These are phyloP conservation scores for Lophiostoma macrostomum DNA, from an alignment of 495 filamentous ascomycete genomes.

Conservation along the genomic window DNA sequence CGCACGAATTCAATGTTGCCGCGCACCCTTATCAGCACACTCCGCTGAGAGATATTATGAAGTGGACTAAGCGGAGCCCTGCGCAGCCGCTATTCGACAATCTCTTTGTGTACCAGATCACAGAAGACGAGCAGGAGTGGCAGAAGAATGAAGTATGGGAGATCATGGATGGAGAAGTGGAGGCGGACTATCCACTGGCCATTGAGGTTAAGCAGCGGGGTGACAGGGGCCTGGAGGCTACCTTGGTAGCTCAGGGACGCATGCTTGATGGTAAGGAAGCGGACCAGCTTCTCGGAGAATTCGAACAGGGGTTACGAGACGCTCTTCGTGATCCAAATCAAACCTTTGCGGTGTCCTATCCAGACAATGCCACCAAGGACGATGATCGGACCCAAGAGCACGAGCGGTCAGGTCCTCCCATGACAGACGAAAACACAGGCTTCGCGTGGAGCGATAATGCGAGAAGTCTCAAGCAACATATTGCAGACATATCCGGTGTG, in stretches of 20 bases:
- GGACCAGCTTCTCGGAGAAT: conserved; percentile 41
- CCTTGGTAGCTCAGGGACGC: conserved; percentile 52
- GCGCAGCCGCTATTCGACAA: conserved; percentile 70
- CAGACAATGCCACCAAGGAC: too few species aligned
- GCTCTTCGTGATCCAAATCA: conserved; percentile 26
- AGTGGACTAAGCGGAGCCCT: conserved; percentile 57
- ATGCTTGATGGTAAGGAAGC: conserved; percentile 39
- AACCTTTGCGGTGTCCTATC: too few species aligned
- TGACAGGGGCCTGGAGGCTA: conserved; percentile 48
- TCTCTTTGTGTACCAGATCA: conserved; percentile 79
- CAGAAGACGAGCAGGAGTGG: conserved; percentile 24
- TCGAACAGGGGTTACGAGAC: conserved; percentile 39
- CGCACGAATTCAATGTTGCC: conserved; percentile 60
- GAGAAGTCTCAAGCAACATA: conserved; percentile 51
- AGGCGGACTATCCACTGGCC: conserved; percentile 69
- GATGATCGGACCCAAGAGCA: too few species aligned
- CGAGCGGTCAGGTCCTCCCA: too few species aligned
- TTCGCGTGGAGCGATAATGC: conserved; percentile 58
- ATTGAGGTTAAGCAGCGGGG: conserved; percentile 61
- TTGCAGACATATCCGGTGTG: conserved; percentile 58
- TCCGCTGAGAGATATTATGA: conserved; percentile 67
- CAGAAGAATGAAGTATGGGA: conserved; percentile 51
- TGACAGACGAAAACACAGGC: too few species aligned
- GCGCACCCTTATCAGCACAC: conserved; percentile 67
- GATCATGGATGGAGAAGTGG: conserved; percentile 46